These are phyloP conservation scores for Limnanthes douglasii DNA, from an alignment of 345 rosid genomes.

Conservation along the genomic window DNA sequence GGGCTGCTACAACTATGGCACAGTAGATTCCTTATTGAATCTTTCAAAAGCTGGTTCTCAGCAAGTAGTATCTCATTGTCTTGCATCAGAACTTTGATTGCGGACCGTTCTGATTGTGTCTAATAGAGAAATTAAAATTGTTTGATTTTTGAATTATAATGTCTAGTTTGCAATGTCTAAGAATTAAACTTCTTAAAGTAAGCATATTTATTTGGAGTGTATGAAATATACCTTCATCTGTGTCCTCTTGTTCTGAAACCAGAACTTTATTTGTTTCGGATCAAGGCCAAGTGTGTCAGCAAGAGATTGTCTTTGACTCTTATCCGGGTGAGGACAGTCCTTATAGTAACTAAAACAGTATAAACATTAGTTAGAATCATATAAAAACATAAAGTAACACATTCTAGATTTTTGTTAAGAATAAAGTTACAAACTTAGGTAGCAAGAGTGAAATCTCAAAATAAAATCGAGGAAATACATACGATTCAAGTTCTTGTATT, in stretches of 20 bases:
- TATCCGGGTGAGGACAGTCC: constrained; percentile 64
- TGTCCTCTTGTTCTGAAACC: constrained; percentile 80
- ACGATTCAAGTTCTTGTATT: too few relatives aligned
- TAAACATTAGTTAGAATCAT: too few relatives aligned
- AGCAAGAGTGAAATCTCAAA: too few relatives aligned
- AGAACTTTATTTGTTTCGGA: constrained; percentile 51
- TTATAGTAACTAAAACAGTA: constrained; percentile 47
- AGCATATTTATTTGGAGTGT: neutral
- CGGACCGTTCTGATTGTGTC: constrained; percentile 70
- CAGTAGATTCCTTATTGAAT: constrained; percentile 24
- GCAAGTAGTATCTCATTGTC: constrained; percentile 53
- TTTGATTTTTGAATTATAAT: neutral
- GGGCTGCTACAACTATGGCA: constrained; percentile 69
- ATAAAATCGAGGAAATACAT: too few relatives aligned
- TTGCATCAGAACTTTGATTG: constrained; percentile 40
- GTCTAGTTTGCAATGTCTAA: neutral
- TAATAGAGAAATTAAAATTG: constrained; percentile 11
- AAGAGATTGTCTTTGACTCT: constrained; percentile 44
- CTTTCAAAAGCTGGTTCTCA: constrained; percentile 40
- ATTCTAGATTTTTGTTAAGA: too few relatives aligned
- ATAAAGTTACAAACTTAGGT: too few relatives aligned
- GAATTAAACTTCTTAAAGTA: neutral
- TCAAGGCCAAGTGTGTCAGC: constrained; percentile 39
- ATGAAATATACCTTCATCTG: constrained; percentile 51
- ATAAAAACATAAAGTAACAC: too few relatives aligned